phyloP scores from a whole-genome alignment of 257 asterid genomes.

The Solanum arcanum region DNA sequence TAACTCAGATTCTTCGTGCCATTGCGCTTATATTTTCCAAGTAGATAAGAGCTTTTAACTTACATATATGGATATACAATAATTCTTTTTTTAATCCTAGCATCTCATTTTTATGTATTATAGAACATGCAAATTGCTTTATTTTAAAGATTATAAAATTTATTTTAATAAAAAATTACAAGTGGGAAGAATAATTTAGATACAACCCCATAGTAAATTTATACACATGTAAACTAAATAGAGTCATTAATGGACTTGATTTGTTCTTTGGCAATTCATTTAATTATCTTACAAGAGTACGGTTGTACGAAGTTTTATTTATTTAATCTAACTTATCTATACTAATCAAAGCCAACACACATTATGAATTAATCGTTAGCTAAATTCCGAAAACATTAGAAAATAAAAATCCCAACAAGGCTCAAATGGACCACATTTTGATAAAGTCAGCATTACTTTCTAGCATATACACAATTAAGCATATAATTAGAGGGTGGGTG shows the following conservation, averaged over 20 bases:
- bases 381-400: neutral
- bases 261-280: neutral
- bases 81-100: neutral
- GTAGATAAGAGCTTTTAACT: neutral
- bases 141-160: neutral
- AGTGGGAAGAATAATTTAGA: neutral
- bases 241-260: neutral
- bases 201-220: neutral
- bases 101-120: neutral
- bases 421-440: neutral
- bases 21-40: neutral
- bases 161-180: neutral
- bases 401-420: neutral
- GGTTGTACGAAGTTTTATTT: neutral
- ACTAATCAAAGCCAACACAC: neutral
- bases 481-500: neutral
- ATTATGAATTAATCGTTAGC: neutral
- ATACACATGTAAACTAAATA: neutral
- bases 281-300: neutral
- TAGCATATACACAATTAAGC: neutral
- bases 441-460: neutral
- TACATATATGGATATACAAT: neutral
- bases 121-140: neutral
- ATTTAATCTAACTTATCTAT: neutral
- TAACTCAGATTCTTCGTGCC: neutral